phyloP scores from a whole-genome alignment of 176 grass and related monocot species.

The Triticum urartu region DNA sequence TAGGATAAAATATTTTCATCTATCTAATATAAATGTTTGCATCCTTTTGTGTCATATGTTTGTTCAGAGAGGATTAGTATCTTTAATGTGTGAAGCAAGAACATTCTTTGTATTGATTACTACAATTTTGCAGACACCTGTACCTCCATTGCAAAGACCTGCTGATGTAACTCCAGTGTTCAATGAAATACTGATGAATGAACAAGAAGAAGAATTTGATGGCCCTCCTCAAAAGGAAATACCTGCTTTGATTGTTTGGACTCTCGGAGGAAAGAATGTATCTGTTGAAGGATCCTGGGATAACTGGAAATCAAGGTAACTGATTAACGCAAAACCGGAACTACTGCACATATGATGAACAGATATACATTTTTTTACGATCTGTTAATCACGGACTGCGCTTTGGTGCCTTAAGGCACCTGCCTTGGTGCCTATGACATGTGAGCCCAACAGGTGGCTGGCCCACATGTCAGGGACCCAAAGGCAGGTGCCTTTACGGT shows the following conservation, averaged over 20 bases:
- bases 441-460: no score
- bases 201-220: constrained; percentile 59
- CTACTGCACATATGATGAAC: background rate
- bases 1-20: background rate
- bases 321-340: background rate
- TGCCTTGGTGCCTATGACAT: no score
- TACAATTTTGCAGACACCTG: constrained; percentile 70
- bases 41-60: background rate
- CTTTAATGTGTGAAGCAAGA: constrained; percentile 2
- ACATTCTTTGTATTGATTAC: constrained; percentile 29
- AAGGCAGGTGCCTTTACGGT: no score
- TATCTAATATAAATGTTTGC: background rate
- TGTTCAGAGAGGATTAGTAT: background rate
- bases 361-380: background rate
- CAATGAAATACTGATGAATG: constrained; percentile 71
- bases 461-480: no score
- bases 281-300: constrained; percentile 99
- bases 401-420: no score
- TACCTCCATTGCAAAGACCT: constrained; percentile 79
- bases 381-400: background rate
- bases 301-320: constrained; percentile 92
- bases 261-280: constrained; percentile 75
- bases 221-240: constrained; percentile 78
- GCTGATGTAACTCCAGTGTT: constrained; percentile 69
- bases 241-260: constrained; percentile 88